phyloP scores from a whole-genome alignment of 2,329 filamentous ascomycete genomes.

The Cordyceps cicadae region DNA sequence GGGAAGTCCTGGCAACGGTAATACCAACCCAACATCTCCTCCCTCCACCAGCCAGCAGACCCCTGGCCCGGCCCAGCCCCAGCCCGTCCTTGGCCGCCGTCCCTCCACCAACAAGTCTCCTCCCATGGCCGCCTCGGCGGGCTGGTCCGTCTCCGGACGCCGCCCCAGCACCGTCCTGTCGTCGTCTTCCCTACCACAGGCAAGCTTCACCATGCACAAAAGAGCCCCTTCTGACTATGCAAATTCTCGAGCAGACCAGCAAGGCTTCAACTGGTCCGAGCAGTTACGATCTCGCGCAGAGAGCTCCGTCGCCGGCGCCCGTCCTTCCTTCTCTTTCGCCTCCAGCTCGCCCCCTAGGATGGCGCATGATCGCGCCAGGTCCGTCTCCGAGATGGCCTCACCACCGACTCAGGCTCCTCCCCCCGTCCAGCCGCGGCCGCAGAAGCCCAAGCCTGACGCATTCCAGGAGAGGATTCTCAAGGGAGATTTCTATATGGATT shows the following conservation, averaged over 20 bases:
- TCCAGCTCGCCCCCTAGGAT: slow-evolving; percentile 31
- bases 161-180: slow-evolving; percentile 28
- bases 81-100: slow-evolving; percentile 20
- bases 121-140: slow-evolving; percentile 19
- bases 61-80: not conserved
- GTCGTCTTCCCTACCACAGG: slow-evolving; percentile 36
- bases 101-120: slow-evolving; percentile 25
- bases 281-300: slow-evolving; percentile 88
- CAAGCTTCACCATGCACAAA: slow-evolving; percentile 50
- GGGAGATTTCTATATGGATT: slow-evolving; percentile 98
- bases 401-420: slow-evolving; percentile 44
- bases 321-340: slow-evolving; percentile 51
- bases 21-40: slow-evolving; percentile 37
- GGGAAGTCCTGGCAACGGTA: slow-evolving; percentile 58
- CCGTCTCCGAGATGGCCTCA: slow-evolving; percentile 55
- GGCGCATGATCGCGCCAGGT: slow-evolving; percentile 60
- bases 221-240: slow-evolving; percentile 58
- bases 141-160: slow-evolving; percentile 26
- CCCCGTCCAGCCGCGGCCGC: slow-evolving; percentile 33
- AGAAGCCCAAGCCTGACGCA: slow-evolving; percentile 67
- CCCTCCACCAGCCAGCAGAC: slow-evolving; percentile 19
- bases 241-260: slow-evolving; percentile 61
- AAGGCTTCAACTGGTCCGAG: slow-evolving; percentile 93
- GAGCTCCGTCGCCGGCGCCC: slow-evolving; percentile 56
- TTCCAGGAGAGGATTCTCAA: slow-evolving; percentile 97